Base-by-base conservation (phyloP, 495 filamentous ascomycete species). In the Parmelia sp. region DNA sequence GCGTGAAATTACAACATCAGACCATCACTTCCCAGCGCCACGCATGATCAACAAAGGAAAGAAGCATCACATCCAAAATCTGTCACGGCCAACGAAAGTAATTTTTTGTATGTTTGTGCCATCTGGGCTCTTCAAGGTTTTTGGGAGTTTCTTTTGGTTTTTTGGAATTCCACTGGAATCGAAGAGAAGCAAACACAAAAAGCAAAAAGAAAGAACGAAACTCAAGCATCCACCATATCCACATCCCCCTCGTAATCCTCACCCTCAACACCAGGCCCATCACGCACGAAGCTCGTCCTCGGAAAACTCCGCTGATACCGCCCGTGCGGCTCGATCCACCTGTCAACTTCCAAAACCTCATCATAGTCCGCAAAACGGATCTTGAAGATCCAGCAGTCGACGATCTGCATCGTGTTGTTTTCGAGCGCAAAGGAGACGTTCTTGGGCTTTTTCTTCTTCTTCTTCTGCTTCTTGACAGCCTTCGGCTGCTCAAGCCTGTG, bases 191-290 rank as follows among this genome's bases (percentile, higher is more conserved):
- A 55, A 53, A 36, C 35, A 36, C 35, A 36, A 5, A 36, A 36
- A 36, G 35, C 10, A 10, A 36, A 36, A 36, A 36, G 10, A 37
- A n/a, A 39, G 39, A n/a, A 10, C 36, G 17, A 53, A 15, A 31
- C 25, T 55, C 45, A 49, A 56, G 36, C 61, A 31, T 62, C 47
- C 14, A 27, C 25, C 17, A 74, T 71, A 58, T 49, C 47, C 57
- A 61, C 44, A 47, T 65, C 63, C 27, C 63, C 63, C 36, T 60
- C 58, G 21, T 33, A 27, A 56, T 65, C 63, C 63, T 60, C 63
- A 12, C 12, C 21, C 33, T 44, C 35, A 21, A 21, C 10, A 23
- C 53, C 63, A 21, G 45, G 47, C 21, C 19, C 45, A 36, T 60
- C 63, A 17, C 63, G 21, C 40, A 65, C 42, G 42, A 57, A 65